A percentile compares a stretch with the other conserved stretches of the same genome.
Evolutionary conservation across 495 filamentous ascomycete genomes (phyloP).

Genomic region (Xylaria scruposa): DNA sequence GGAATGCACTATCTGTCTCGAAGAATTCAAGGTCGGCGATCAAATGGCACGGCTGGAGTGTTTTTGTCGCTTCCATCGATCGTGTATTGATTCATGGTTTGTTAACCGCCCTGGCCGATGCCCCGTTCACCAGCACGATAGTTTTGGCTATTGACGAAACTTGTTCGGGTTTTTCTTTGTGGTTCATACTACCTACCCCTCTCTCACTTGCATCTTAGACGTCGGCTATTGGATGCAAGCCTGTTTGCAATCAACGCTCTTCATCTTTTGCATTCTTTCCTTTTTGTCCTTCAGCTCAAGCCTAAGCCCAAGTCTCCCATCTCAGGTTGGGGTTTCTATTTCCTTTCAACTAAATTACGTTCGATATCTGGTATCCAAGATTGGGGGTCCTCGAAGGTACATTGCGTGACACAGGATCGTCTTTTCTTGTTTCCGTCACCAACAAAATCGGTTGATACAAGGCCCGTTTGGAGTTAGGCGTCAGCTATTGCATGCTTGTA

Average conservation of each 20-base stretch:
- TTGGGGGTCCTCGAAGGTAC: not conserved
- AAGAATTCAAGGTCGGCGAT: constrained; percentile 89
- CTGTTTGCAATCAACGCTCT: constrained; percentile 3
- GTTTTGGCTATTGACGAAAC: constrained; percentile 49
- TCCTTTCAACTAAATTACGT: not conserved
- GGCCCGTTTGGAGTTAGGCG: constrained; percentile 12
- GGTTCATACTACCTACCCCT: not conserved
- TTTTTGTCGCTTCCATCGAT: constrained; percentile 87
- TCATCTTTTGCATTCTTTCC: not conserved
- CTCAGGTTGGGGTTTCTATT: not conserved
- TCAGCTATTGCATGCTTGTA: constrained; percentile 2
- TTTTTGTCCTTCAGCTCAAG: not conserved
- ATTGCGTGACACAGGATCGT: not conserved
- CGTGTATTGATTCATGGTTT: constrained; percentile 67
- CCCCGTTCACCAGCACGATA: constrained; percentile 62
- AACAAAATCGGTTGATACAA: constrained; percentile 8
- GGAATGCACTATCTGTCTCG: constrained; percentile 95
- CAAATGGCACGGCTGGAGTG: constrained; percentile 87
- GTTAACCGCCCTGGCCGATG: constrained; percentile 58
- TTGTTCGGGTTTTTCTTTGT: not conserved
- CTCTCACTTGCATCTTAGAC: not conserved
- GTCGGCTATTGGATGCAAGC: not conserved
- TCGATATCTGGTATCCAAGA: not conserved
- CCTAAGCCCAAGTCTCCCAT: not conserved
- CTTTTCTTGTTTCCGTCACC: not conserved